Percentiles rank a stretch among this genome's conserved stretches.
These are phyloP conservation scores for Arthroderma sp. DNA, from an alignment of 2,329 filamentous ascomycete species.

Conservation along the genomic window DNA sequence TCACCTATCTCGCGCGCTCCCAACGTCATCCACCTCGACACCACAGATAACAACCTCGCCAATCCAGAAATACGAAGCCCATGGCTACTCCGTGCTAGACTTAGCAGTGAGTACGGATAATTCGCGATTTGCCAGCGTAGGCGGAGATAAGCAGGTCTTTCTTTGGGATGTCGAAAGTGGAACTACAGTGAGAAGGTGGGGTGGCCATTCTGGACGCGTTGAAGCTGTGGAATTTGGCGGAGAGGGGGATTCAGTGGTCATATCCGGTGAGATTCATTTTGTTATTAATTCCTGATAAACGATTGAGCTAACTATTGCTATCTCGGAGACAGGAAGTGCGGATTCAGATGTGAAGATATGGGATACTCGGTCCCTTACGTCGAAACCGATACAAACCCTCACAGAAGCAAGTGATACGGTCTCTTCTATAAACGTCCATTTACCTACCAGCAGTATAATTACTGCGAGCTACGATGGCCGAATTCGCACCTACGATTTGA, in stretches of 20 bases:
- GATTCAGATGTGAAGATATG: conserved; percentile 34
- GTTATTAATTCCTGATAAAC: neutral
- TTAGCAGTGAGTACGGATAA: conserved; percentile 64
- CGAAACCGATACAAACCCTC: conserved; percentile 34
- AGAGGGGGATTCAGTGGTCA: conserved; percentile 58
- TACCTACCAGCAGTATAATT: conserved; percentile 43
- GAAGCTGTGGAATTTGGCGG: conserved; percentile 73
- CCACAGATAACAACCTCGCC: conserved; percentile 38
- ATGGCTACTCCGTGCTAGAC: conserved; percentile 85
- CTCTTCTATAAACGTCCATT: conserved; percentile 30
- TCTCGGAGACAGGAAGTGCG: conserved; percentile 26
- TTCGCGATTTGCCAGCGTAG: conserved; percentile 70
- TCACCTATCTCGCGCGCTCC: conserved; percentile 62
- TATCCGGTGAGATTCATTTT: conserved; percentile 43
- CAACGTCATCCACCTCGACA: conserved; percentile 23
- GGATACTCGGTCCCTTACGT: conserved; percentile 31
- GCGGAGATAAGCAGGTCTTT: conserved; percentile 83
- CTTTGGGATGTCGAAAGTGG: conserved; percentile 86
- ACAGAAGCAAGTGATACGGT: conserved; percentile 33
- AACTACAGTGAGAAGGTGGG: conserved; percentile 62
- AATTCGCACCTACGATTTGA: conserved; percentile 68
- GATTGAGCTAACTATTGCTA: neutral
- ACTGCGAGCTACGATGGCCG: conserved; percentile 75
- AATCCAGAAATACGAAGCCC: conserved; percentile 78
- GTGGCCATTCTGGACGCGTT: conserved; percentile 58